These are phyloP conservation scores for Fragaria nilgerrensis DNA, from an alignment of 306 rosid species.

Conservation along the genomic window DNA sequence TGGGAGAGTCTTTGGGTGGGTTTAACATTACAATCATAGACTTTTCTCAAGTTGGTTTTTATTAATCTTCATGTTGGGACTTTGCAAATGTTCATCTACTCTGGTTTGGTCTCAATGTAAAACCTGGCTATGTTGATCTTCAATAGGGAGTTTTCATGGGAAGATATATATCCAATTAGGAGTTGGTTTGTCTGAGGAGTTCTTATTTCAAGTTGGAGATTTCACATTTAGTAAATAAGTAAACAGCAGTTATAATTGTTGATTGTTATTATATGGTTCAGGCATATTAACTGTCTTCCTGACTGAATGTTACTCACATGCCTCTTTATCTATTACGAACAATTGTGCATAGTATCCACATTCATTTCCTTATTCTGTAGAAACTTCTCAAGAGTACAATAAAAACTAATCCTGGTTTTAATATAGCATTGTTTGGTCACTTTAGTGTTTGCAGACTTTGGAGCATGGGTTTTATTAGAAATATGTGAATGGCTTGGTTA, in stretches of 20 bases:
- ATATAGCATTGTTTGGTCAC: not conserved
- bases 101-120: not conserved
- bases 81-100: not conserved
- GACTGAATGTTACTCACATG: not conserved
- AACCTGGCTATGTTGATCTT: not conserved
- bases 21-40: not conserved
- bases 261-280: conserved; percentile 1
- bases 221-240: not conserved
- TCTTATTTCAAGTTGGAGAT: not conserved
- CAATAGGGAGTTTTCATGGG: not conserved
- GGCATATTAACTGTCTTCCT: not conserved
- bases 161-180: not conserved
- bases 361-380: not conserved
- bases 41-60: not conserved
- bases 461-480: not conserved
- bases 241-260: not conserved
- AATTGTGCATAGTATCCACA: not conserved
- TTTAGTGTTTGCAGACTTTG: not conserved
- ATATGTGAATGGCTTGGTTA: not conserved
- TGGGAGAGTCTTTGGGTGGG: conserved; percentile 14
- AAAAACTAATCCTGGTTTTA: not conserved
- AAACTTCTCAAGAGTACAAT: not conserved
- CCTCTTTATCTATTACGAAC: not conserved
- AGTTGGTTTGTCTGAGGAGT: not conserved
- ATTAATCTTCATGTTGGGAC: not conserved